Percentiles rank a stretch among this genome's conserved stretches.
These are phyloP conservation scores for Trichoderma gracile DNA, from an alignment of 2,329 filamentous ascomycete genomes.

Conservation along the genomic window DNA sequence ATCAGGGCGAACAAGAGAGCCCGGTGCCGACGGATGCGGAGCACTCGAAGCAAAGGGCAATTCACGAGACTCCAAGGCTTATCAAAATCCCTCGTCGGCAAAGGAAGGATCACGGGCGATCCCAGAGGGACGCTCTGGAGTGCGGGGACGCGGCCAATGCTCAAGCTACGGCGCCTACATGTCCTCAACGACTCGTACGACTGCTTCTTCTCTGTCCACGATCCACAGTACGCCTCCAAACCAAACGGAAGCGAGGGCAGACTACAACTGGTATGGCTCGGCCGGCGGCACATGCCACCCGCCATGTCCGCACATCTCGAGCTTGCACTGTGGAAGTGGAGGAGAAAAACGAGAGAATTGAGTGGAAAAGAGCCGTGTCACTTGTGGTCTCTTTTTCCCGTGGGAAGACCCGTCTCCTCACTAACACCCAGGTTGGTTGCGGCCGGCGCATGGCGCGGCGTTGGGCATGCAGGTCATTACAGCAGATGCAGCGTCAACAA, in stretches of 20 bases:
- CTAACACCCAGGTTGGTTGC: conserved; percentile 14
- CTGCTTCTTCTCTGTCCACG: neutral
- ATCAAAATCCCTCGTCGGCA: conserved; percentile 24
- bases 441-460: conserved; percentile 20
- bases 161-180: conserved; percentile 8
- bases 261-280: conserved; percentile 15
- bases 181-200: neutral
- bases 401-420: conserved; percentile 2
- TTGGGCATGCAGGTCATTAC: conserved; percentile 26
- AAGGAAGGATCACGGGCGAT: conserved; percentile 10
- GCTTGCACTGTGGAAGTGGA: conserved; percentile 25
- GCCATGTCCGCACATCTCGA: conserved; percentile 14
- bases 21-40: conserved; percentile 7
- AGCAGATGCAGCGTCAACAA: conserved; percentile 23
- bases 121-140: conserved; percentile 1
- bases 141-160: conserved; percentile 16
- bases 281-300: conserved; percentile 24
- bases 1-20: conserved; percentile 1
- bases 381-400: neutral
- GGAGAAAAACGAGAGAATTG: neutral
- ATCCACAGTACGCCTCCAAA: conserved; percentile 17
- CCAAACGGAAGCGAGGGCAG: conserved; percentile 8
- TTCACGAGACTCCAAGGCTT: conserved; percentile 9
- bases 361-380: conserved; percentile 1
- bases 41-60: neutral